Evolutionary conservation across 805 yeast species (phyloP).

Genomic region (Teunomyces barrocoloradensis): DNA sequence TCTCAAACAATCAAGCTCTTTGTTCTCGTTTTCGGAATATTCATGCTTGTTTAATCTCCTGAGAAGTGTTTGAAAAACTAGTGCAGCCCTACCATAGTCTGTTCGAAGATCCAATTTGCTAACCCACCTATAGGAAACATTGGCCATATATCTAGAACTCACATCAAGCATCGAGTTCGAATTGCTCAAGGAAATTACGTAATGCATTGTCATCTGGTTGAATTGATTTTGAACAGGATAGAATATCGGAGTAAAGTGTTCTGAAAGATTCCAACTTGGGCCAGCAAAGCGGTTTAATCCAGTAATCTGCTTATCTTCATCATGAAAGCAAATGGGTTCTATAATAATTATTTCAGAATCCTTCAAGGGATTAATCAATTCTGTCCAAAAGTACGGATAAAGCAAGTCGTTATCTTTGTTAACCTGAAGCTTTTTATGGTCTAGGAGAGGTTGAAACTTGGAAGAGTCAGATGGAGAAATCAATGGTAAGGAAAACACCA

Average conservation of each 20-base stretch:
- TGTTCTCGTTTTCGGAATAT: slow-evolving; percentile 6
- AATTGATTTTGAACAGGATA: slow-evolving; percentile 20
- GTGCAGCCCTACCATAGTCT: slow-evolving; percentile 21
- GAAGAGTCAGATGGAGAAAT: slow-evolving; percentile 8
- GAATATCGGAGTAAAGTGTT: slow-evolving; percentile 14
- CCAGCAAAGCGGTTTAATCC: slow-evolving; percentile 16
- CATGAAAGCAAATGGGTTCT: slow-evolving; percentile 28
- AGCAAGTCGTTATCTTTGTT: slow-evolving; percentile 32
- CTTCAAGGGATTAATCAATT: slow-evolving; percentile 29
- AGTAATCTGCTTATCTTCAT: slow-evolving; percentile 23
- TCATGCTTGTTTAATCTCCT: slow-evolving; percentile 14
- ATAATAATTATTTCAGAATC: slow-evolving; percentile 22
- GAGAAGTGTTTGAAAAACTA: slow-evolving; percentile 25
- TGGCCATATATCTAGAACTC: slow-evolving; percentile 30
- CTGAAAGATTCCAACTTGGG: background rate
- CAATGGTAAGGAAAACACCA: slow-evolving; percentile 32
- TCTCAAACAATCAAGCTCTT: slow-evolving; percentile 21
- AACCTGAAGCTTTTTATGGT: slow-evolving; percentile 14
- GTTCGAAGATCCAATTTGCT: slow-evolving; percentile 26
- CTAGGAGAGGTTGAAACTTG: slow-evolving; percentile 22
- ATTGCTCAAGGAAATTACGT: slow-evolving; percentile 22
- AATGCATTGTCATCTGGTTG: slow-evolving; percentile 31
- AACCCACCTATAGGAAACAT: slow-evolving; percentile 30
- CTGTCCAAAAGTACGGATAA: slow-evolving; percentile 39
- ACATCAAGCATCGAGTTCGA: slow-evolving; percentile 23